A percentile compares a stretch with the other conserved stretches of the same genome.
These are phyloP conservation scores for Lumnitzera racemosa DNA, from an alignment of 345 rosid species.

Conservation along the genomic window DNA sequence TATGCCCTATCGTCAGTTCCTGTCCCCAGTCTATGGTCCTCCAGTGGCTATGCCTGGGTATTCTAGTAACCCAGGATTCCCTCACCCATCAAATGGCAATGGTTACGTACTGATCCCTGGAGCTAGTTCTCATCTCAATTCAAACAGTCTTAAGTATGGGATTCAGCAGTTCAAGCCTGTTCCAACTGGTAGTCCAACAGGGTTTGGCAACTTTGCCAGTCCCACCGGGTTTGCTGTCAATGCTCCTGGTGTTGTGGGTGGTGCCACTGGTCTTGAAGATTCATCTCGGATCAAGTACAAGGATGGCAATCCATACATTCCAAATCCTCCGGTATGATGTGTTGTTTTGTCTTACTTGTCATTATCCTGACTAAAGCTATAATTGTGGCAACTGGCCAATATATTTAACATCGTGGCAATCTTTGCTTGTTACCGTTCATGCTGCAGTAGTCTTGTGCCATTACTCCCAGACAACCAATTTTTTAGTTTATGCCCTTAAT, in stretches of 20 bases:
- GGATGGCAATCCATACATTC: constrained; percentile 66
- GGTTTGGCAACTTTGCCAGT: constrained; percentile 50
- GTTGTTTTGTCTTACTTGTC: not conserved
- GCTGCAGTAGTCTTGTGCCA: too few species aligned
- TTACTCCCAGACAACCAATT: too few species aligned
- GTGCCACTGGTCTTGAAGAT: constrained; percentile 71
- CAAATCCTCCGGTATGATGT: constrained; percentile 71
- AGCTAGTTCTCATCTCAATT: constrained; percentile 58
- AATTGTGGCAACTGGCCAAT: too few species aligned
- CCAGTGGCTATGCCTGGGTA: constrained; percentile 94
- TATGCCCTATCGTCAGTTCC: constrained; percentile 79
- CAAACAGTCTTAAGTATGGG: constrained; percentile 71
- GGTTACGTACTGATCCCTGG: constrained; percentile 87
- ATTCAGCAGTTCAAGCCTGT: constrained; percentile 84
- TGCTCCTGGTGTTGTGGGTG: constrained; percentile 72
- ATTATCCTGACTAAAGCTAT: too few species aligned
- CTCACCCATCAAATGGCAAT: constrained; percentile 85
- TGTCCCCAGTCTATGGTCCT: constrained; percentile 81
- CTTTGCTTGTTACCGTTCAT: not conserved
- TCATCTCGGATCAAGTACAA: constrained; percentile 81
- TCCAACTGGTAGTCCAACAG: constrained; percentile 52
- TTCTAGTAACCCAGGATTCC: constrained; percentile 65
- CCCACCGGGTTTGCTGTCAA: constrained; percentile 62
- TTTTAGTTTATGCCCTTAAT: too few species aligned
- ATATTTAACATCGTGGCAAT: not conserved